A percentile compares a stretch with the other conserved stretches of the same genome.
These are phyloP conservation scores for Quercus rubra DNA, from an alignment of 306 rosid species.

Conservation along the genomic window DNA sequence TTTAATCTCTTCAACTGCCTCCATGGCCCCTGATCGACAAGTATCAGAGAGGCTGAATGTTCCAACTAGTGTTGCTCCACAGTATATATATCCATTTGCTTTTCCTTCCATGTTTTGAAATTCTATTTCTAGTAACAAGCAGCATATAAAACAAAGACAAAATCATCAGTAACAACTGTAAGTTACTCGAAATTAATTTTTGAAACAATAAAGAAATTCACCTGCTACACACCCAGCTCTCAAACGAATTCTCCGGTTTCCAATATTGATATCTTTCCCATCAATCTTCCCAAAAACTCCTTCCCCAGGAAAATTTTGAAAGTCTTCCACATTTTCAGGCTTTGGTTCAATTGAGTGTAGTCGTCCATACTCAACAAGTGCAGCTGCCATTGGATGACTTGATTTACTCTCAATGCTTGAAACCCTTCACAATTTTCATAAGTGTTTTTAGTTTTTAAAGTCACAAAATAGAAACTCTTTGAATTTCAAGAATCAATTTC, in stretches of 20 bases:
- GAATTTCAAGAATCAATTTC: neutral
- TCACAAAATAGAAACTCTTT: neutral
- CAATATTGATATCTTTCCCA: conserved; percentile 57
- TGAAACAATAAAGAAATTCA: conserved; percentile 4
- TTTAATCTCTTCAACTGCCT: conserved; percentile 63
- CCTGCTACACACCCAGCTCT: conserved; percentile 70
- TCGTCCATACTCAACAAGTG: conserved; percentile 75
- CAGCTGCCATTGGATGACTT: conserved; percentile 92
- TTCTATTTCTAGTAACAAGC: neutral
- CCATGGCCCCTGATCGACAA: conserved; percentile 78
- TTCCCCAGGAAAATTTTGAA: conserved; percentile 84
- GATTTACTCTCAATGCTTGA: conserved; percentile 92
- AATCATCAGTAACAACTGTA: neutral
- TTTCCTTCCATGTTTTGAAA: conserved; percentile 42
- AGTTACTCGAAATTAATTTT: neutral
- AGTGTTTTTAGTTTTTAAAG: neutral
- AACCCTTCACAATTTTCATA: conserved; percentile 49
- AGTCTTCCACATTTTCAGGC: conserved; percentile 72
- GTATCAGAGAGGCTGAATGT: conserved; percentile 63
- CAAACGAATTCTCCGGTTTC: conserved; percentile 58
- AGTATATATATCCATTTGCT: conserved; percentile 71
- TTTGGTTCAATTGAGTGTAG: conserved; percentile 60
- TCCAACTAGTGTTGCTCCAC: conserved; percentile 49
- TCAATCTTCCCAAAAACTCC: conserved; percentile 80
- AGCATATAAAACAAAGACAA: neutral